Percentiles rank a stretch among this genome's conserved stretches.
phyloP scores from a whole-genome alignment of 345 rosid genomes.

The Camelina sativa region DNA sequence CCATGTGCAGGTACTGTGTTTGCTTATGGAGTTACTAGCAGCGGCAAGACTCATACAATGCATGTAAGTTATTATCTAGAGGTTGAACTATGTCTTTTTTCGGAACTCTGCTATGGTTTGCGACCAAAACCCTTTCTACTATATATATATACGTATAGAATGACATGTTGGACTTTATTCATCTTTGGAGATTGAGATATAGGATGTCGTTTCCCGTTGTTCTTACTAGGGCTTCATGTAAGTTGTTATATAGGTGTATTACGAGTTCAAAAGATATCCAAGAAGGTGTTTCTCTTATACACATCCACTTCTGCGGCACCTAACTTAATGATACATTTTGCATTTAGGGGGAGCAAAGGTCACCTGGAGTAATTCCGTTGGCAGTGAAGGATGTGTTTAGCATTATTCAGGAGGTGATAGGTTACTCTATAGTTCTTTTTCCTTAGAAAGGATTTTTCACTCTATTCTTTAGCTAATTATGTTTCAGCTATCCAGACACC shows the following conservation, averaged over 20 bases:
- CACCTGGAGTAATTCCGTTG: conserved; percentile 92
- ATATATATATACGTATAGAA: background rate
- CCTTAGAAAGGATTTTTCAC: background rate
- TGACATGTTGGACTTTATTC: background rate
- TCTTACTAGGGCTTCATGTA: conserved; percentile 9
- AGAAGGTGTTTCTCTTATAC: conserved; percentile 13
- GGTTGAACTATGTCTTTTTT: background rate
- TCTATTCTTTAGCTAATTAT: conserved; percentile 42
- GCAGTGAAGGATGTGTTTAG: conserved; percentile 95
- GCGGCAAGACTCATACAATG: conserved; percentile 98
- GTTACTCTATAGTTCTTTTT: conserved; percentile 34
- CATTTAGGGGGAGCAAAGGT: conserved; percentile 93
- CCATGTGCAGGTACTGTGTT: conserved; percentile 77
- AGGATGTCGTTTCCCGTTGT: background rate
- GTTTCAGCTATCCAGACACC: conserved; percentile 73
- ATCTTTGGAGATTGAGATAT: background rate
- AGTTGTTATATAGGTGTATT: conserved; percentile 3
- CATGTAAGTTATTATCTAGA: conserved; percentile 64
- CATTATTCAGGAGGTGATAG: conserved; percentile 89
- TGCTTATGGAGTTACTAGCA: conserved; percentile 99
- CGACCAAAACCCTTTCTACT: background rate
- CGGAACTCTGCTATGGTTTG: background rate
- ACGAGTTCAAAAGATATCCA: conserved; percentile 16
- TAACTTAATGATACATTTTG: conserved; percentile 23
- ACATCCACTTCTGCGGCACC: conserved; percentile 15